phyloP scores from a whole-genome alignment of 1,139 yeast species.

The Candida neerlandica region DNA sequence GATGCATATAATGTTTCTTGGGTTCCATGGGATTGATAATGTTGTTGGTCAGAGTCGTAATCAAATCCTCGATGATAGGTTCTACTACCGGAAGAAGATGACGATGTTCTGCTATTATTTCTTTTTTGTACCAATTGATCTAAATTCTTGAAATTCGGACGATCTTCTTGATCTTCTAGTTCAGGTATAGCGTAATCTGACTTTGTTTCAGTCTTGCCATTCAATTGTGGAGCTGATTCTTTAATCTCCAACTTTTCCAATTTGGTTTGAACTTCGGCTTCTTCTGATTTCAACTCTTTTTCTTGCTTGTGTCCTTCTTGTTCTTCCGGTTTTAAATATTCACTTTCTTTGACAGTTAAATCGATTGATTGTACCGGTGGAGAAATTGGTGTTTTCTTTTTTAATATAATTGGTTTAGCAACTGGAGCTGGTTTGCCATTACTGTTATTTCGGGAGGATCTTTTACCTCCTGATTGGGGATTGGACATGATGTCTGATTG shows the following conservation, averaged over 20 bases:
- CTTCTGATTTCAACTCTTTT: not conserved
- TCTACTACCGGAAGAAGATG: conserved; percentile 4
- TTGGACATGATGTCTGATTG: conserved; percentile 21
- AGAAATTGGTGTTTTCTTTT: conserved; percentile 31
- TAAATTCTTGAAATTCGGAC: conserved; percentile 39
- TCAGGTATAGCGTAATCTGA: conserved; percentile 1
- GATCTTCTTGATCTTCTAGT: conserved; percentile 8
- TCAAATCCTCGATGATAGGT: not conserved
- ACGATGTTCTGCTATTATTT: conserved; percentile 5
- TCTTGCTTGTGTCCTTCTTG: conserved; percentile 9
- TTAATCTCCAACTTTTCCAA: conserved; percentile 8
- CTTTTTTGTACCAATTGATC: conserved; percentile 27
- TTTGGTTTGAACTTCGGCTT: conserved; percentile 7
- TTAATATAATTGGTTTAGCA: conserved; percentile 42
- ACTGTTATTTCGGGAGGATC: conserved; percentile 23
- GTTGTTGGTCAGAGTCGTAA: not conserved
- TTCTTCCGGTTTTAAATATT: conserved; percentile 9
- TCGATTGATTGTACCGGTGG: conserved; percentile 17
- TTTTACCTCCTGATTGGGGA: conserved; percentile 18
- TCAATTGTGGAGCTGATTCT: conserved; percentile 6
- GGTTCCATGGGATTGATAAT: not conserved
- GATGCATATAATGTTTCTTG: no score
- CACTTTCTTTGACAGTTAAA: conserved; percentile 15
- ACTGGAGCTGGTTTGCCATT: conserved; percentile 26
- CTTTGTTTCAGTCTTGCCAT: conserved; percentile 6